Base-by-base conservation (phyloP, 139 green algal genomes). In the Coelastrella sp. region DNA sequence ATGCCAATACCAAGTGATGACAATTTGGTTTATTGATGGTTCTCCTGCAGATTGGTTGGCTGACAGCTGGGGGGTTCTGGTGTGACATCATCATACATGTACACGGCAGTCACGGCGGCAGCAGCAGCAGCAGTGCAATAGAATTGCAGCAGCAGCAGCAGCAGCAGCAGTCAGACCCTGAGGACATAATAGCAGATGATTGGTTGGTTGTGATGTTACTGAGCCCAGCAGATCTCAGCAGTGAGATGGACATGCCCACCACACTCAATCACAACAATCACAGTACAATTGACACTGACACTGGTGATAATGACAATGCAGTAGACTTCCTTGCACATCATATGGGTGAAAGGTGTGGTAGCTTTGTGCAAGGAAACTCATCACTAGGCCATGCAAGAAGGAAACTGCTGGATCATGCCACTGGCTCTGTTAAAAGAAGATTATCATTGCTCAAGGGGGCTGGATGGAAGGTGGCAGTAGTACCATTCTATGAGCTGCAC, bases 101-200 rank as follows among this genome's bases (percentile, higher is more conserved):
- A 0, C 35, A 38, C 8, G 8, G 45, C 40, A 40, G 32, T 23
- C 13, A n/a, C 62, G 35, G 45, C 41, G 35, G 45, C 34, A 60
- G 15, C 19, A 17, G 51, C 35, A 19, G 23, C 50, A 81, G 73
- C 73, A 66, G 41, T 45, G 41, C 48, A 57, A 23, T 2, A 41
- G 23, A 60, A 41, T 41, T 63, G 41, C 72, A 66, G 48, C 72
- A 80, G 72, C 72, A 80, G 72, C 48, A 50, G 45, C 45, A 80
- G 72, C 72, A 32, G 73, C 37, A 40, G 34, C 73, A 68, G 2
- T 34, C 5, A 19, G 30, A 25, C 8, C 4, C 5, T 40, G 34
- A 41, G 62, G 27, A 15, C 9, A 71, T n/a, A 37, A 9, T 19
- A 2, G 25, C 30, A 5, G 50, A 5, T 25, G 32, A 48, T 8